Base-by-base conservation (phyloP, 2,329 filamentous ascomycete species). In the Aspergillus texensis region DNA sequence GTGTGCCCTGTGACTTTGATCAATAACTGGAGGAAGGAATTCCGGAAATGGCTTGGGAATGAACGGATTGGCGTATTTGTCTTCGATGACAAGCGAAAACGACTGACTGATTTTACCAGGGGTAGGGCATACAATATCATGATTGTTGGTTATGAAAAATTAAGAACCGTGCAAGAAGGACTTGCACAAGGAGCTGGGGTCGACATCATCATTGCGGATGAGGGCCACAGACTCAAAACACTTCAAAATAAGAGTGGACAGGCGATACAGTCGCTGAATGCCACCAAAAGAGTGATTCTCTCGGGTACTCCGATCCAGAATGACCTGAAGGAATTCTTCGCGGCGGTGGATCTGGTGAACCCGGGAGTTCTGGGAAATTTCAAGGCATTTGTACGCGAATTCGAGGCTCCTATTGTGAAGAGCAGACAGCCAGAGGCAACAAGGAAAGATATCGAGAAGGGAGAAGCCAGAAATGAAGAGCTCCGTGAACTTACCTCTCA, bases 111-210 rank as follows among this genome's bases (percentile, higher is more conserved):
- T 72, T 92, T 92, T 71, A 91, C 89, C 1, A 86, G 82, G 77
- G 89, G 89, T 34, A 88, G 83, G 70, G 83, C 84, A 28, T 92
- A 91, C 72, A 89, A 84, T 68, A 82, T 92, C 28, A 89, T 91
- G 88, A 89, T 92, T 67, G 86, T 92, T 62, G 89, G 89, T 1
- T 92, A 92, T 70, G 89, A 92, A 74, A 89, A 89, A 75, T 78
- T 91, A 34, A 83, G 88, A 55, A 84, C 82, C 5, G 85, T 91
- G 1, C 86, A 90, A 65, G 87, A 88, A 57, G 87, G 89, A 58
- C 77, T 92, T 52, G 85, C 86, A 65, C 86, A 86, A 70, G 87
- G 86, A 8, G 77, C 80, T 60, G 85, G 86, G 1, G 86, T 92
- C 56, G 90, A 92, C 71, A 89, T 91, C 61, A 84, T 91, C 61